Evolutionary conservation across 2,329 filamentous ascomycete species (phyloP).

Genomic region (Aspergillus uvarum): DNA sequence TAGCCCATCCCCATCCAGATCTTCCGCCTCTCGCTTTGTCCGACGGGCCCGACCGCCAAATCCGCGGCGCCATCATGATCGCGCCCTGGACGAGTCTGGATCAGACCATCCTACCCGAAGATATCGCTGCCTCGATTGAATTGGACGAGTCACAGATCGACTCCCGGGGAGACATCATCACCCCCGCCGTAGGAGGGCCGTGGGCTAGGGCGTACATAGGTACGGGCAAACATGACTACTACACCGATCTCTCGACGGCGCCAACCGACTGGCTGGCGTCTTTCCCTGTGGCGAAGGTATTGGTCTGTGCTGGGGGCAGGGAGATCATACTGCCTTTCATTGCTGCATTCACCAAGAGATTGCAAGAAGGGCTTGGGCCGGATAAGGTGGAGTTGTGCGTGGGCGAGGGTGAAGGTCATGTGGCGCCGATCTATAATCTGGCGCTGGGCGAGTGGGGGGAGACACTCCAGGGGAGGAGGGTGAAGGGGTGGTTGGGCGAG

Average conservation of each 20-base stretch:
- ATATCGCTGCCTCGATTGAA: neutral
- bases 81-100: conserved; percentile 59
- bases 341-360: conserved; percentile 48
- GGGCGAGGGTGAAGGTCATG: conserved; percentile 42
- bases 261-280: conserved; percentile 55
- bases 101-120: conserved; percentile 24
- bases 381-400: conserved; percentile 35
- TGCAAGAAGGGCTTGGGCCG: conserved; percentile 38
- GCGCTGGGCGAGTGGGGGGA: conserved; percentile 36
- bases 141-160: conserved; percentile 37
- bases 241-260: conserved; percentile 54
- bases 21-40: conserved; percentile 40
- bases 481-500: conserved; percentile 37
- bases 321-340: conserved; percentile 61
- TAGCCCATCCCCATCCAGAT: conserved; percentile 58
- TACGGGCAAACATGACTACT: conserved; percentile 45
- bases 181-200: conserved; percentile 36
- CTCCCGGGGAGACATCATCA: conserved; percentile 53
- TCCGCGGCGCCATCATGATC: conserved; percentile 56
- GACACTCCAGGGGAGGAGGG: conserved; percentile 41
- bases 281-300: conserved; percentile 49
- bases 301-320: conserved; percentile 56
- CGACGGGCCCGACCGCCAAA: conserved; percentile 26
- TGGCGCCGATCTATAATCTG: conserved; percentile 43
- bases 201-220: conserved; percentile 55